Base-by-base conservation (phyloP, 805 yeast genomes). In the Cyberlindnera euphorbiae region DNA sequence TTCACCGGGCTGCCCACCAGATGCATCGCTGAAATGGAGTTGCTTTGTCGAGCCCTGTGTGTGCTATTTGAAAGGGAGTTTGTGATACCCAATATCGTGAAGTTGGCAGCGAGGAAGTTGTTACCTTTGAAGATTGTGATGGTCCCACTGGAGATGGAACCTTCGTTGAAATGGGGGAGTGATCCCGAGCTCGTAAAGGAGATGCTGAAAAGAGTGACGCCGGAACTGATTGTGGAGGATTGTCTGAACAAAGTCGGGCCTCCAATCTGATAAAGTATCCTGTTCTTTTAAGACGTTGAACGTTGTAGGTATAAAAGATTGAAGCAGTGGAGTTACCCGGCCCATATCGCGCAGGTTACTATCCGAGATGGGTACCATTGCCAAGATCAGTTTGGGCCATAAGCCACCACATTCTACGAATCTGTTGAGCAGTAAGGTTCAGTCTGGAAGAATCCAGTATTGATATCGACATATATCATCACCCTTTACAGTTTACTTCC, bases 161-260 rank as follows among this genome's bases (percentile, higher is more conserved):
- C 78, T 0, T 61, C 76, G 3, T 49, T 76, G 22, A 57, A 64
- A 28, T 79, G 75, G 57, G 84, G 85, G 1, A 69, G 81, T 29
- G 80, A 77, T 42, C 41, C 59, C 11, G 59, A 50, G 9, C 39
- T 73, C 13, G 63, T 69, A 5, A 51, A 55, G 14, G 65, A 63
- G 33, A 54, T 76, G 52, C 47, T 73, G 44, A 51, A 50, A 24
- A 60, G 62, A 30, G 67, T 79, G 66, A 69, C 66, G 33, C 66
- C 66, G 0, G 71, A 67, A 12, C 47, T 71, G 29, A 65, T 79
- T 0, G 61, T 77, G 0, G 80, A 74, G 33, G 73, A 73, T 38
- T 74, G 76, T 3, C 45, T 79, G 28, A 58, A 56, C 15, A 62
- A 63, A 26, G 77, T 79, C 0, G 67, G 66, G 14, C 72, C 77